Evolutionary conservation across 2,329 filamentous ascomycete species (phyloP), one percentile per base, ranked within the genome.

Genomic region (Piedraia hortae): DNA sequence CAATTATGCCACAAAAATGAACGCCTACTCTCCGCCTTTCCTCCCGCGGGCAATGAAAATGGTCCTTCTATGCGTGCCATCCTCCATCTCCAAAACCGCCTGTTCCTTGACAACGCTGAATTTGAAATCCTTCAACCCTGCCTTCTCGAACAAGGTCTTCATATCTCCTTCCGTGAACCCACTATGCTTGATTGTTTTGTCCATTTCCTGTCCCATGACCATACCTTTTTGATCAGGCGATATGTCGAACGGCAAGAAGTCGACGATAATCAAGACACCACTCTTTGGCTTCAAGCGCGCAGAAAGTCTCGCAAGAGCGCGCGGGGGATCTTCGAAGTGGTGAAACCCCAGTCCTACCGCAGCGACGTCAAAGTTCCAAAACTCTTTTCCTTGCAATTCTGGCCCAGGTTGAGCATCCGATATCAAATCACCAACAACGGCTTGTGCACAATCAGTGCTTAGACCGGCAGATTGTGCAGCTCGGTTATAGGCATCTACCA

Each of bases 301-400:
- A 2, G 24, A 24, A 6, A 44, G 21, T 3, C 37, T 29, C 19
- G 35, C 27, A 5, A 43, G 18, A 3, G 34, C 35, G n/a, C 31
- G 14, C 3, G 21, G 23, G 2, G 39, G 36, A 14, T 39, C 18
- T 16, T 38, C 34, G 16, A 54, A 51, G 21, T 53, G 50, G 29
- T 54, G 51, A 33, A 53, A 52, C 0, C 42, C 50, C 4, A 49
- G 42, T 0, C 47, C 44, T 6, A 51, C 41, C 6, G 44, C 41
- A 1, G 41, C 49, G 6, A 53, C 26, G 23, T 54, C 50, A 28
- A 52, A 54, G 16, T 41, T 28, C 10, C 39, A 32, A 31, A 36
- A 49, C 16, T 48, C 36, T 0, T 35, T 24, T 1, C 25, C 33
- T 1, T 31, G 25, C 4, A 51, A 22, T 1, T 29, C 9, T 2